These are phyloP conservation scores for Coffea humblotiana DNA, from an alignment of 305 asterid species.

Conservation along the genomic window DNA sequence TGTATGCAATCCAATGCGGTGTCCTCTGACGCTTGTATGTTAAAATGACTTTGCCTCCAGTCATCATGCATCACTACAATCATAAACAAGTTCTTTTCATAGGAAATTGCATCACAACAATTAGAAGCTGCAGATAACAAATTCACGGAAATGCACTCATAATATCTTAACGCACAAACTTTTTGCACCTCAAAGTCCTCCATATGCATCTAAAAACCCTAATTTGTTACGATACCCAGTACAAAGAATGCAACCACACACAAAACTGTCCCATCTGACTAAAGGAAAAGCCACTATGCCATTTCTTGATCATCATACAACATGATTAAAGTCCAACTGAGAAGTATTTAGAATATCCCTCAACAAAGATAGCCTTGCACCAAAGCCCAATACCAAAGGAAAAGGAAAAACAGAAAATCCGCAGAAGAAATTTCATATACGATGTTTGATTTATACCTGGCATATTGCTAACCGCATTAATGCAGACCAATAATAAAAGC, in stretches of 20 bases:
- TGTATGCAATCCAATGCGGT: slow-evolving; percentile 51
- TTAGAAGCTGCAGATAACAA: background rate
- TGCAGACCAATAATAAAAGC: background rate
- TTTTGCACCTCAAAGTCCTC: background rate
- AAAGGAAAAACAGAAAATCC: background rate
- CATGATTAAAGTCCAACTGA: background rate
- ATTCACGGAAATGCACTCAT: background rate
- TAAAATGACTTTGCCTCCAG: slow-evolving; percentile 54
- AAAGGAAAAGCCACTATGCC: background rate
- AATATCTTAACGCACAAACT: background rate
- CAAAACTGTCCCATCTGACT: background rate
- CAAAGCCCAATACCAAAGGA: background rate
- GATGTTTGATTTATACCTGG: background rate
- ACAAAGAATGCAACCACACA: background rate
- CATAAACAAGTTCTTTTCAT: background rate
- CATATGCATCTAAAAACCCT: background rate
- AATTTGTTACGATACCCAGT: background rate
- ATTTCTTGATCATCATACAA: background rate
- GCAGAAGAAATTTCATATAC: slow-evolving; percentile 3
- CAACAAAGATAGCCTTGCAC: background rate
- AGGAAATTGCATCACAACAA: background rate
- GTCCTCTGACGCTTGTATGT: slow-evolving; percentile 72
- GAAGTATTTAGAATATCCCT: background rate
- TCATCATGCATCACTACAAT: slow-evolving; percentile 29
- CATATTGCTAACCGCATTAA: background rate